Evolutionary conservation across 1,139 yeast genomes (phyloP).

Genomic region (Taiozyma onychis): DNA sequence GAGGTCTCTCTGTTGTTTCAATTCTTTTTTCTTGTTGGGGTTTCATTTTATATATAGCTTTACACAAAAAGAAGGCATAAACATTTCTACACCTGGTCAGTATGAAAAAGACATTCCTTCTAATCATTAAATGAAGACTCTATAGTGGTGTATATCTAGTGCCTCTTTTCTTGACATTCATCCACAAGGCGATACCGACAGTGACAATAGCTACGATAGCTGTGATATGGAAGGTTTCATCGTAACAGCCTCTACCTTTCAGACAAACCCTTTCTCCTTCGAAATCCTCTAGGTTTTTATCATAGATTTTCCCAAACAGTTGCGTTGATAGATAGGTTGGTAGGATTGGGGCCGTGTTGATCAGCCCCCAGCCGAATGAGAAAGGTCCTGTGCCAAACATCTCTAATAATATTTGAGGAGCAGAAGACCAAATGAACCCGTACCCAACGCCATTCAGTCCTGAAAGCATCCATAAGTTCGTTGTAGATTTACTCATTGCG

Average conservation of each 20-base stretch:
- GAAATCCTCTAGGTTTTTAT: constrained; percentile 32
- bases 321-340: constrained; percentile 47
- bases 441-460: constrained; percentile 47
- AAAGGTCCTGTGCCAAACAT: constrained; percentile 49
- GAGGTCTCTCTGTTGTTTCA: no score
- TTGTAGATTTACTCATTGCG: constrained; percentile 26
- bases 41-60: no score
- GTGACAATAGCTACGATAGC: constrained; percentile 28
- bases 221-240: constrained; percentile 34
- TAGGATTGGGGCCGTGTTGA: constrained; percentile 46
- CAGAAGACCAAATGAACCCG: constrained; percentile 51
- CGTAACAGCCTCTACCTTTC: constrained; percentile 40
- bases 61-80: no score
- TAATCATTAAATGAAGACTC: neutral
- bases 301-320: constrained; percentile 48
- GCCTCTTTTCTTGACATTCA: constrained; percentile 24
- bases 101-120: neutral
- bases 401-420: constrained; percentile 56
- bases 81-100: no score
- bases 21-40: no score
- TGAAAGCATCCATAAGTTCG: constrained; percentile 35
- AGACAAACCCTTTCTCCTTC: constrained; percentile 29
- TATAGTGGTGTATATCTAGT: neutral
- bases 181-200: constrained; percentile 25
- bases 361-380: constrained; percentile 54